Percentiles rank a stretch among this genome's conserved stretches.
phyloP scores from a whole-genome alignment of 148 eudicot genomes.

The Arbutus unedo region DNA sequence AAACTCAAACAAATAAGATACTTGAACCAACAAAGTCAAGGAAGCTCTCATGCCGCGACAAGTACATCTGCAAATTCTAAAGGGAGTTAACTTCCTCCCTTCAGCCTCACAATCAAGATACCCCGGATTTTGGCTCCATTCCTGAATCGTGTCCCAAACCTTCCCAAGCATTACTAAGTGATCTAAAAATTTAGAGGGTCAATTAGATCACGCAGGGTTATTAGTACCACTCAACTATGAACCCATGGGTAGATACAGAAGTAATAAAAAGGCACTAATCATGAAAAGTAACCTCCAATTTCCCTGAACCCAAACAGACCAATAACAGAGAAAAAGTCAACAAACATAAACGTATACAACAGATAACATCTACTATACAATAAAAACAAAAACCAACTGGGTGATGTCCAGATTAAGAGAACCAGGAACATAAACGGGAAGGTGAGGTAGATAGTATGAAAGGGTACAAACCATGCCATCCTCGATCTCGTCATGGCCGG shows the following conservation, averaged over 20 bases:
- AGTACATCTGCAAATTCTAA: neutral
- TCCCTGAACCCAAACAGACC: neutral
- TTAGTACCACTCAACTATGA: neutral
- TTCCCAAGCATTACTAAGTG: neutral
- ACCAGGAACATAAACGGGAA: neutral
- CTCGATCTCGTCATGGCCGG: slow-evolving; percentile 18
- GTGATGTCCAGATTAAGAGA: neutral
- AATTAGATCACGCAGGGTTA: neutral
- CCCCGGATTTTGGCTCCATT: neutral
- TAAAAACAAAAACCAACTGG: neutral
- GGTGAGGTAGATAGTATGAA: slow-evolving; percentile 9
- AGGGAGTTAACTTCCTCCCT: neutral
- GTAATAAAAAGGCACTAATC: neutral
- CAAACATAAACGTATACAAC: neutral
- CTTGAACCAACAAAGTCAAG: neutral
- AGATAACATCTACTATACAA: neutral
- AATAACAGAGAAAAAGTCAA: neutral
- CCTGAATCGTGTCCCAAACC: no score
- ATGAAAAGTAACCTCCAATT: neutral
- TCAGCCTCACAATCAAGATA: neutral
- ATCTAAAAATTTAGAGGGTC: neutral
- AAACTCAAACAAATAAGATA: neutral
- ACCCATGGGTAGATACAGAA: neutral
- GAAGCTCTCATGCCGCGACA: neutral
- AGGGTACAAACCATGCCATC: slow-evolving; percentile 29